A percentile compares a stretch with the other conserved stretches of the same genome.
Evolutionary conservation across 495 filamentous ascomycete genomes (phyloP).

Genomic region (Penicillium fimorum): DNA sequence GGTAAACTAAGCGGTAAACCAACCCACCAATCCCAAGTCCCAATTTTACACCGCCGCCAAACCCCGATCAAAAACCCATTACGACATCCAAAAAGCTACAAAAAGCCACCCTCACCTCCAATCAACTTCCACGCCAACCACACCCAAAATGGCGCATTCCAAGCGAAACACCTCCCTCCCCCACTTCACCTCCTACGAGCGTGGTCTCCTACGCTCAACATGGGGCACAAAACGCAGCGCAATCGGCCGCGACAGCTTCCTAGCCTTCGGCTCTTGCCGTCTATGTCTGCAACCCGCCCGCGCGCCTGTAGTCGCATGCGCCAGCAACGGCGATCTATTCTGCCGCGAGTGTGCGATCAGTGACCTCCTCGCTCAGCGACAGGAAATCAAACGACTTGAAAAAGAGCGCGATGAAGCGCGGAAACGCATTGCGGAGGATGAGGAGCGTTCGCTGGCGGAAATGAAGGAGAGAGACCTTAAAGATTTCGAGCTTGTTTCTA

Average conservation of each 20-base stretch:
- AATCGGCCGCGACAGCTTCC: slow-evolving; percentile 87
- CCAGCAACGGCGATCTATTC: slow-evolving; percentile 85
- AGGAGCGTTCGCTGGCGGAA: slow-evolving; percentile 37
- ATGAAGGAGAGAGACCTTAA: slow-evolving; percentile 33
- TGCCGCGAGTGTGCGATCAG: slow-evolving; percentile 91
- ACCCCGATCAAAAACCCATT: slow-evolving; percentile 1
- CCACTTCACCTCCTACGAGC: slow-evolving; percentile 93
- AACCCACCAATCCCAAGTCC: not conserved
- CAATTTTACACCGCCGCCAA: not conserved
- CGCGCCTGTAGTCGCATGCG: slow-evolving; percentile 76
- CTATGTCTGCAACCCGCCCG: slow-evolving; percentile 84
- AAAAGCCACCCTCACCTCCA: not conserved
- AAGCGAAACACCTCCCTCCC: slow-evolving; percentile 96
- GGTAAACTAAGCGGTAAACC: not conserved
- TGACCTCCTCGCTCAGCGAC: slow-evolving; percentile 85
- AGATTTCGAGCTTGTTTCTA: slow-evolving; percentile 44
- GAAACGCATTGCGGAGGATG: slow-evolving; percentile 40
- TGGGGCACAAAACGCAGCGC: slow-evolving; percentile 85
- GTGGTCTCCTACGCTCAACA: slow-evolving; percentile 68
- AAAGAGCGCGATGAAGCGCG: slow-evolving; percentile 57
- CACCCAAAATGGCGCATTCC: slow-evolving; percentile 44
- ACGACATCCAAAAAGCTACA: slow-evolving; percentile 10
- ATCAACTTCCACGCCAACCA: not conserved
- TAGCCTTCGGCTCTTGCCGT: slow-evolving; percentile 86
- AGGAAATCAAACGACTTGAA: slow-evolving; percentile 86